phyloP scores from a whole-genome alignment of 2,329 filamentous ascomycete species.

The Lizonia empirigonia region DNA sequence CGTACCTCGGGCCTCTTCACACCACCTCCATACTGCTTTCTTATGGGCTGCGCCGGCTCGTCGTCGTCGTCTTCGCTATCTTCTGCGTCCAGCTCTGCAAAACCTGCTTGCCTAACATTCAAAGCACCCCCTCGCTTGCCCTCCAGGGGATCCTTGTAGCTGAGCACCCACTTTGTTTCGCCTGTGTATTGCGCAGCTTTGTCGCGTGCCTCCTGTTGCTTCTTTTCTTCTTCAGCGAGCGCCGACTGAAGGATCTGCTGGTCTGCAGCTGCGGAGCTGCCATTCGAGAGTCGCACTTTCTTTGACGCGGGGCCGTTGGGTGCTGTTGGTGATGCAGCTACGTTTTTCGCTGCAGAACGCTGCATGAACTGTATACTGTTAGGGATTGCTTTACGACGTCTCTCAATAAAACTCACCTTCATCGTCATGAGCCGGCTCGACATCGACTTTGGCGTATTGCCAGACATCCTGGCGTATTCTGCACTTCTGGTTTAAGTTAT shows the following conservation, averaged over 20 bases:
- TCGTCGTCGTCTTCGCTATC: slow-evolving; percentile 45
- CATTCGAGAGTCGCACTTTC: slow-evolving; percentile 63
- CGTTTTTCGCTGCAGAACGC: slow-evolving; percentile 70
- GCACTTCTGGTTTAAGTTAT: background rate
- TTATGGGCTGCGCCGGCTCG: slow-evolving; percentile 35
- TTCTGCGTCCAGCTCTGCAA: slow-evolving; percentile 57
- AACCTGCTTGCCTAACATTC: slow-evolving; percentile 66
- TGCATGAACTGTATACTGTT: slow-evolving; percentile 76
- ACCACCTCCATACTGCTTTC: slow-evolving; percentile 60
- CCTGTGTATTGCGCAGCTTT: slow-evolving; percentile 66
- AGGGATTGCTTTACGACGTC: slow-evolving; percentile 12
- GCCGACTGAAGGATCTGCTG: slow-evolving; percentile 67
- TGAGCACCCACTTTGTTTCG: slow-evolving; percentile 78
- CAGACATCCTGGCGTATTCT: slow-evolving; percentile 30
- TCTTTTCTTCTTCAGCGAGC: slow-evolving; percentile 69
- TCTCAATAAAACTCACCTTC: slow-evolving; percentile 61
- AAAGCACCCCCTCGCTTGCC: slow-evolving; percentile 48
- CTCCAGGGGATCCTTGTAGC: slow-evolving; percentile 55
- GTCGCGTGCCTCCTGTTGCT: slow-evolving; percentile 62
- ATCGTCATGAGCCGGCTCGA: slow-evolving; percentile 89
- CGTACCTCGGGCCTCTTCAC: slow-evolving; percentile 42
- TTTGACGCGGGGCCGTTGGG: slow-evolving; percentile 64
- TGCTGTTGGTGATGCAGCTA: slow-evolving; percentile 55
- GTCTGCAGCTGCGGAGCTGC: slow-evolving; percentile 52
- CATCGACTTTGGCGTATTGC: slow-evolving; percentile 65